Base-by-base conservation (phyloP, 805 yeast genomes). In the Ogataea trehalophila region DNA sequence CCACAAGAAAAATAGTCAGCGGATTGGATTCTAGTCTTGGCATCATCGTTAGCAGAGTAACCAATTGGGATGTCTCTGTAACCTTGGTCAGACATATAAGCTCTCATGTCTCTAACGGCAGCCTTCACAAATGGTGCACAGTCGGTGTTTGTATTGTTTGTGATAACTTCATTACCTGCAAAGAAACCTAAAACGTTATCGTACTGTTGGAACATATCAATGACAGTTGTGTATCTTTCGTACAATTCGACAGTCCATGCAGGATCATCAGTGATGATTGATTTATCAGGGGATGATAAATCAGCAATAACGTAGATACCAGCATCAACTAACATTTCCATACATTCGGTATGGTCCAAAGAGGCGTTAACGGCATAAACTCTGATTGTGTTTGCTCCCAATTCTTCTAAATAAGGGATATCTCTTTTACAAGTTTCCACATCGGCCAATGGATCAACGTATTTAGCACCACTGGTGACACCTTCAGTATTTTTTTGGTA, bases 111-210 rank as follows among this genome's bases (percentile, higher is more conserved):
- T 69, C 99, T 84, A 52, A 94, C 77, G 16, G 98, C 96, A 31
- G 98, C 97, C 75, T 92, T 94, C 48, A 94, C 96, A 68, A 83
- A 92, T 1, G 97, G 89, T 29, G 97, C 90, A 33, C 97, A 87
- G 57, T 81, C 84, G 14, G 97, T 87, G 68, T 88, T 91, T 42
- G 89, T 71, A 39, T 69, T 70, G 62, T 87, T 89, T 68, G 91
- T 92, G 50, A 92, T 81, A 45, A 94, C 98, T 76, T 92, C 99
- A 69, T 94, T 94, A 52, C 98, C 99, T 29, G 98, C 98, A 69
- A 92, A 91, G 77, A 88, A 91, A 2, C 98, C 99, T 53, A 92
- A 74, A 17, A 88, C 79, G 69, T 92, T 92, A 42, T 83, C 69
- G 70, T 91, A 92, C 58, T 77, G 73, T 49, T 81, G 79, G 72